Evolutionary conservation across 2,329 filamentous ascomycete species (phyloP), one percentile per base, ranked within the genome.

Genomic region (Aspergillus unguis): DNA sequence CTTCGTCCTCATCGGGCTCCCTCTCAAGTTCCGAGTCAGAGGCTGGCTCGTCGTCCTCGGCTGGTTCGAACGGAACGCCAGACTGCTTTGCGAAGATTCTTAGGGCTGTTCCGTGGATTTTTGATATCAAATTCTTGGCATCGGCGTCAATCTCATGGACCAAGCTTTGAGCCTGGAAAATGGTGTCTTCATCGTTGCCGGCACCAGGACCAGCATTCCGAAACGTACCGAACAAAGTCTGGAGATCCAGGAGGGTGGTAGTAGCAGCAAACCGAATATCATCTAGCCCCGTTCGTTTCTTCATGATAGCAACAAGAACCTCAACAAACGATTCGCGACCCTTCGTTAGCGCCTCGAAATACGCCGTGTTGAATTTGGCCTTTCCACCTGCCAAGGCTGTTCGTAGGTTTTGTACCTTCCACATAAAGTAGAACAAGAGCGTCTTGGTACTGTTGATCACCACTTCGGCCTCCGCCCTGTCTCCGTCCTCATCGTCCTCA

Each of bases 401-500:
- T 56, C 78, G 76, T 55, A 90, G 65, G 48, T 79, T 77, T 48
- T 84, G 82, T 25, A 87, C 81, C 67, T 94, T 92, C 94, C 94
- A 99, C 84, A 95, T 90, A 67, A 96, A 95, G 74, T 96, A 97
- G 72, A 95, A 90, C 43, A 91, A 80, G 46, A 87, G 80, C 2
- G 85, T 80, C 59, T 88, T 87, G 63, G 95, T 87, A 29, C 90
- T 86, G 62, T 86, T 87, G 2, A 83, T 79, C 5, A 90, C 85
- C 40, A 94, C 78, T 58, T 89, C 85, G 60, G 94, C 88, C 69
- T 97, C 92, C 9, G 89, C 76, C 40, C 85, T 85, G 57, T 91
- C 87, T 27, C 86, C 79, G 10, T 87, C 86, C 40, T 86, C 82
- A 50, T 90, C 84, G 3, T 85, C 76, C 49, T 50, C 51, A 8